Evolutionary conservation across 257 asterid species (phyloP).

Genomic region (Handroanthus guayacan): DNA sequence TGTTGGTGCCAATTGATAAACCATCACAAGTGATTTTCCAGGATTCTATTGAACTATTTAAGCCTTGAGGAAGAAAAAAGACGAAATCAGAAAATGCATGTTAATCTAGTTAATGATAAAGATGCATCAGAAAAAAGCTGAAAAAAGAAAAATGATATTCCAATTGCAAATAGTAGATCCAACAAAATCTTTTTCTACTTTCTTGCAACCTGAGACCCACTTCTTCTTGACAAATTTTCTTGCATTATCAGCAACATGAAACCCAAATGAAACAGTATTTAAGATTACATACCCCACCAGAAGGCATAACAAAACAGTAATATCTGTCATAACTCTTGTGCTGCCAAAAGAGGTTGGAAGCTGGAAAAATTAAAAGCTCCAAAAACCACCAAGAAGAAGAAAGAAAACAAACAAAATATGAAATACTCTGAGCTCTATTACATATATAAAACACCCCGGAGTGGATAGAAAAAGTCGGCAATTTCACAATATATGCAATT

Average conservation of each 20-base stretch:
- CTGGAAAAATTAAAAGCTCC: neutral
- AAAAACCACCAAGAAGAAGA: neutral
- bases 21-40: constrained; percentile 33
- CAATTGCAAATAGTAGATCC: neutral
- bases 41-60: constrained; percentile 1
- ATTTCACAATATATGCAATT: constrained; percentile 33
- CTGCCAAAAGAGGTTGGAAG: neutral
- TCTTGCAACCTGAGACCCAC: constrained; percentile 19
- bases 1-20: constrained; percentile 21
- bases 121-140: neutral
- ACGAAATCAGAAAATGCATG: constrained; percentile 1
- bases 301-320: neutral
- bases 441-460: constrained; percentile 17
- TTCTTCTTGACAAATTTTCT: constrained; percentile 24
- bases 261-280: neutral
- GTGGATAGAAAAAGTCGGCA: neutral
- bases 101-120: neutral
- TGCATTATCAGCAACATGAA: constrained; percentile 18
- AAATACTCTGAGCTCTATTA: neutral
- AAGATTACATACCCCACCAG: constrained; percentile 16
- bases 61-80: constrained; percentile 19
- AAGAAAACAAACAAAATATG: neutral
- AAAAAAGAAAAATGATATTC: neutral
- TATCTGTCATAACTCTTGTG: constrained; percentile 2
- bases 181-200: neutral